Base-by-base conservation (phyloP, 805 yeast species). In the Sugiyamaella boreocaroliniensis region DNA sequence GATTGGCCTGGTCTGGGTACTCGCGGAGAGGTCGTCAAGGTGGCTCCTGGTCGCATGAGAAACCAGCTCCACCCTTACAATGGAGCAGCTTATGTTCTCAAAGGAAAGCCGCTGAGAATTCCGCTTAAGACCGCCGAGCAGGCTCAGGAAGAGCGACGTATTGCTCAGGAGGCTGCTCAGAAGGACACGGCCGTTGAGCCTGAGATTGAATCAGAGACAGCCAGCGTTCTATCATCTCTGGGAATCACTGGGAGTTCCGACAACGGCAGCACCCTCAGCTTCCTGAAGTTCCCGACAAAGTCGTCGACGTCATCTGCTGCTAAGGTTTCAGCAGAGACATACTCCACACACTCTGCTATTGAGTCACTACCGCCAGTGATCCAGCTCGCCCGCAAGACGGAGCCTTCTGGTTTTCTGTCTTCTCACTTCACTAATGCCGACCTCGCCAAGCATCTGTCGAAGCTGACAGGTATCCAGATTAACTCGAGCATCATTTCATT, bases 1-100 rank as follows among this genome's bases (percentile, higher is more conserved):
- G 86, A 86, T 62, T 76, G 80, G 63, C 79, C 81, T 29, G 76
- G 76, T 12, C 68, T 83, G 52, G 95, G 95, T 18, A 71, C 71
- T 19, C 72, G 71, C 55, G 97, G 97, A 37, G 85, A 89, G 70
- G 76, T 89, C 44, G 75, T 85, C 29, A 72, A 77, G 37, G 96
- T 89, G 16, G 76, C 80, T 56, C 89, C 96, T 29, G 86, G 89
- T 19, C 74, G 79, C 56, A 89, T 89, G 96, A 80, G 92, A 64
- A 87, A 86, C 69, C 79, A 71, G 60, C 76, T 89, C 52, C 88
- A 88, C 61, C 79, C 80, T 43, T 62, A 73, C 55, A 83, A 86
- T 61, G 86, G 88, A 44, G 97, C 96, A 2, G 77, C 80, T 16
- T 89, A 88, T 63, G 75, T 88, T 19, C 65, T 76, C 26, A 43